phyloP scores from a whole-genome alignment of 2,329 filamentous ascomycete species.

The Chrysoporthe puriensis region DNA sequence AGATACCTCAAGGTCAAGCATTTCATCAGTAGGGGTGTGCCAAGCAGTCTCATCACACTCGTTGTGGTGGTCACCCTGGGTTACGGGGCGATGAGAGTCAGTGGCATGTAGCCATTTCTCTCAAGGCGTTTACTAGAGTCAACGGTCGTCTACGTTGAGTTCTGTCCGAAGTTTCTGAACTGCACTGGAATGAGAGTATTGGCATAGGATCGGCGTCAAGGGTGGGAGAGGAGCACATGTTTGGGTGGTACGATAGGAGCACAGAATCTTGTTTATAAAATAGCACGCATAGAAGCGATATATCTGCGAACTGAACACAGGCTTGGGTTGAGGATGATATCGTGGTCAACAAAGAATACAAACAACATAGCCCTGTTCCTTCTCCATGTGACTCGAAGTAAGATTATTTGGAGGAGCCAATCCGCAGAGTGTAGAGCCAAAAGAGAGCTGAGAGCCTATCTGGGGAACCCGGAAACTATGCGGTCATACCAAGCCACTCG shows the following conservation, averaged over 20 bases:
- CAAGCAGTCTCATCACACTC: constrained; percentile 81
- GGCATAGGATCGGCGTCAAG: constrained; percentile 16
- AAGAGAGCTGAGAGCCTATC: background rate
- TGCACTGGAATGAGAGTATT: background rate
- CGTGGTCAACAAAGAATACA: background rate
- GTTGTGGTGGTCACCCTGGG: constrained; percentile 84
- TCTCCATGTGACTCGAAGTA: background rate
- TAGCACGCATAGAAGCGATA: background rate
- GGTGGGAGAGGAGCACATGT: background rate
- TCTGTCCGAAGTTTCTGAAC: background rate
- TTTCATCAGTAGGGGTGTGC: constrained; percentile 92
- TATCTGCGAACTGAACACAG: background rate
- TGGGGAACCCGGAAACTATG: constrained; percentile 15
- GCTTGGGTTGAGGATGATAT: background rate
- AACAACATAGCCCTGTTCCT: background rate
- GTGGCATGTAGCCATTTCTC: constrained; percentile 38
- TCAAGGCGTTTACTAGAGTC: background rate
- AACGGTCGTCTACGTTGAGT: background rate
- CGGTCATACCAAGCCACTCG: constrained; percentile 22
- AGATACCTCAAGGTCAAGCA: constrained; percentile 91
- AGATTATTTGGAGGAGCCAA: background rate
- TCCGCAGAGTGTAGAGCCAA: background rate
- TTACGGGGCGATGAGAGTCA: constrained; percentile 83
- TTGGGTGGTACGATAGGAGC: background rate
- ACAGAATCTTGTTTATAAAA: background rate